Conservation (phyloP, 192 early-diverging fungal species). For the Glomus cerebriforme region DNA sequence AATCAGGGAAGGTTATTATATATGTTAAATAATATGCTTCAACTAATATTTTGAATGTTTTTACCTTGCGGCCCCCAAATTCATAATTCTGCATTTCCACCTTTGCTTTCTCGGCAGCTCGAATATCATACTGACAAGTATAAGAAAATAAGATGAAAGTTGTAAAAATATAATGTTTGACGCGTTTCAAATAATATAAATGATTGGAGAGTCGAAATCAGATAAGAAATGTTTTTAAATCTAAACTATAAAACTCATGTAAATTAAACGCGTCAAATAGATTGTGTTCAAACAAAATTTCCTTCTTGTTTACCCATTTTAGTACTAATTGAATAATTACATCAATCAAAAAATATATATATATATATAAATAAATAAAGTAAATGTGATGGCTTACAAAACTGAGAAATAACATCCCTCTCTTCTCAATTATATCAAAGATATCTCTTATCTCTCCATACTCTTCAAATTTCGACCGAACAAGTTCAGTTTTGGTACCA, state of each 20-base stretch:
- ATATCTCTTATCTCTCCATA: constrained; percentile 63
- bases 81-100: constrained; percentile 39
- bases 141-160: neutral
- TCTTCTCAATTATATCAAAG: constrained; percentile 52
- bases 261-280: neutral
- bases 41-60: neutral
- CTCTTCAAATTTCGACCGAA: constrained; percentile 46
- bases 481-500: constrained; percentile 37
- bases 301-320: neutral
- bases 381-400: constrained; percentile 49
- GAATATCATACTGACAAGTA: constrained; percentile 49
- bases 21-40: neutral
- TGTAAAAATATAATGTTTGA: neutral
- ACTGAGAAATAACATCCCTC: constrained; percentile 63
- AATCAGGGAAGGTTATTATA: neutral
- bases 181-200: neutral
- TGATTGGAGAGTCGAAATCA: neutral
- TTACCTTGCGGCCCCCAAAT: constrained; percentile 44
- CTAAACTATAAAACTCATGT: neutral
- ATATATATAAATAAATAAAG: no score
- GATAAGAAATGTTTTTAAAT: neutral
- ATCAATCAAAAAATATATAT: neutral
- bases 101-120: constrained; percentile 53
- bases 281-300: neutral
- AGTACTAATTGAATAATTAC: neutral